A percentile compares a stretch with the other conserved stretches of the same genome.
Conservation (phyloP, 2,329 filamentous ascomycete species). For the Diaporthe capsici region DNA sequence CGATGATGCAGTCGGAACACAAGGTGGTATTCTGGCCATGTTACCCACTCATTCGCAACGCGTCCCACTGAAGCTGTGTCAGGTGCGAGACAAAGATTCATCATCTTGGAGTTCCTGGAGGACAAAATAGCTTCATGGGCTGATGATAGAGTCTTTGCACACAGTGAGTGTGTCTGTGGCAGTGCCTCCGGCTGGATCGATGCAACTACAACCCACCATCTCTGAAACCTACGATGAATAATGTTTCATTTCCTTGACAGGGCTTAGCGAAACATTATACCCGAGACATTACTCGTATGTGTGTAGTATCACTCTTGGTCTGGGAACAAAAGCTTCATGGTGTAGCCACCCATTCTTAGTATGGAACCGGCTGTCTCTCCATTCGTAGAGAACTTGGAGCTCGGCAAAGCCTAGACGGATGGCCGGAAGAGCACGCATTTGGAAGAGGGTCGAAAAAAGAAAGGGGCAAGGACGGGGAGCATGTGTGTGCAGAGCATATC, state of each 20-base stretch:
- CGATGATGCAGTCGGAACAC: slow-evolving; percentile 2
- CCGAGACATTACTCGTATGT: slow-evolving; percentile 18
- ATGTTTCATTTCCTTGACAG: slow-evolving; percentile 28
- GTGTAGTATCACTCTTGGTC: neutral
- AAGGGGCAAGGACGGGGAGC: neutral
- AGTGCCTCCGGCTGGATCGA: slow-evolving; percentile 7
- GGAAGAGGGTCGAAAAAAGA: neutral
- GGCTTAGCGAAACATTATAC: neutral
- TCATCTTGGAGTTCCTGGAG: neutral
- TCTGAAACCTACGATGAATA: slow-evolving; percentile 4
- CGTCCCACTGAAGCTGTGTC: slow-evolving; percentile 21
- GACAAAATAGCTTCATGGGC: neutral
- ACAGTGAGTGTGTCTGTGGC: neutral
- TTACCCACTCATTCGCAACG: slow-evolving; percentile 18
- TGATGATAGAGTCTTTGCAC: slow-evolving; percentile 10
- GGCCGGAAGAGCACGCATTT: neutral
- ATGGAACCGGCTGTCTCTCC: neutral
- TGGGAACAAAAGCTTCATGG: neutral
- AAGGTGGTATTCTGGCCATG: slow-evolving; percentile 14
- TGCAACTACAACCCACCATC: slow-evolving; percentile 11
- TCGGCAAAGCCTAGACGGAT: neutral
- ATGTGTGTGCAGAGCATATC: neutral
- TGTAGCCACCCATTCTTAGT: neutral
- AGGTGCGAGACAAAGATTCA: slow-evolving; percentile 13
- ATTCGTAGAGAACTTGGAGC: no score